Evolutionary conservation across 192 early-diverging fungal genomes (phyloP).

Genomic region (Oehlia diaphana): DNA sequence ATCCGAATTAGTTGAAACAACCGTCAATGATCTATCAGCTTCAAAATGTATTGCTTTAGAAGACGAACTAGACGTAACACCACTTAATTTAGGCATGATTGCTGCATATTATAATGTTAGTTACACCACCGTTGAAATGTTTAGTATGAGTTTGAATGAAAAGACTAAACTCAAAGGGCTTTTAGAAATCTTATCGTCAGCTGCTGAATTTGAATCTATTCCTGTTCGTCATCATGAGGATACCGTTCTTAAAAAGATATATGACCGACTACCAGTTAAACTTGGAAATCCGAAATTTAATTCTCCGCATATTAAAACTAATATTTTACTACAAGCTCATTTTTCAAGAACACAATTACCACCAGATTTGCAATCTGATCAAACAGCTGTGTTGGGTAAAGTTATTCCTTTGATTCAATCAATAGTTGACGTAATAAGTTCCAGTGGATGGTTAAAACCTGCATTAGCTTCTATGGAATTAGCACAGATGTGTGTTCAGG

Average conservation of each 20-base stretch:
- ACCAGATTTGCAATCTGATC: slow-evolving; percentile 92
- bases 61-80: slow-evolving; percentile 71
- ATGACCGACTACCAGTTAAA: slow-evolving; percentile 83
- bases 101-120: slow-evolving; percentile 97
- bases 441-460: slow-evolving; percentile 86
- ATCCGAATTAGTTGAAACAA: slow-evolving; percentile 93
- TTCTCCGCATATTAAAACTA: slow-evolving; percentile 90
- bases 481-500: slow-evolving; percentile 96
- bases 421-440: slow-evolving; percentile 90
- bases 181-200: slow-evolving; percentile 90
- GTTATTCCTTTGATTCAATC: slow-evolving; percentile 90
- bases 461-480: slow-evolving; percentile 95
- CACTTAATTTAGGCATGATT: slow-evolving; percentile 96
- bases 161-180: slow-evolving; percentile 89
- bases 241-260: slow-evolving; percentile 69
- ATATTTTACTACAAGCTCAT: slow-evolving; percentile 93
- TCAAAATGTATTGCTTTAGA: slow-evolving; percentile 80
- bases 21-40: slow-evolving; percentile 80
- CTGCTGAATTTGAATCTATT: slow-evolving; percentile 89
- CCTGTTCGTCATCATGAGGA: slow-evolving; percentile 96
- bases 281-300: slow-evolving; percentile 70
- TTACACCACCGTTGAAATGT: slow-evolving; percentile 92
- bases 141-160: slow-evolving; percentile 81
- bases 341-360: slow-evolving; percentile 89
- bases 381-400: slow-evolving; percentile 55